Base-by-base conservation (phyloP, 2,329 filamentous ascomycete species). In the Botryosphaeria dothidea region DNA sequence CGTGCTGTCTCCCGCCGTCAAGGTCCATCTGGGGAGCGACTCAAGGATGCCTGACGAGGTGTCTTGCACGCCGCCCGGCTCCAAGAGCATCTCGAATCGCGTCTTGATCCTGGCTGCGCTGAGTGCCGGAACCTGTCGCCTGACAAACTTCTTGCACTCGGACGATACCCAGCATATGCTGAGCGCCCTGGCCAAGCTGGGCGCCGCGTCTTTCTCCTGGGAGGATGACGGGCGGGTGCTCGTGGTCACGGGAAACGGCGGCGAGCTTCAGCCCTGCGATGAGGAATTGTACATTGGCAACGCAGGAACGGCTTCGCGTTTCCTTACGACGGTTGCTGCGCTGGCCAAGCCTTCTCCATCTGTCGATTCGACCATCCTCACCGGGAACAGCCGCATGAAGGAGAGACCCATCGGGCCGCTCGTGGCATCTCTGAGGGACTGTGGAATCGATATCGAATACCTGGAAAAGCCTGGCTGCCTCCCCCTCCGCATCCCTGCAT, bases 141-240 rank as follows among this genome's bases (percentile, higher is more conserved):
- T 99, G 76, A 93, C 88, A 77, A 98, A 99, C 72, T 82, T 99
- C 36, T 85, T 99, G 11, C 94, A 97, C 78, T 98, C 95, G 0
- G 95, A 98, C 71, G 95, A 99, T 74, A 97, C 93, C 0, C 92
- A 98, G 77, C 95, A 92, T 77, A 99, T 99, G 95, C 83, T 99
- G 49, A 93, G 92, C 65, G 94, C 95, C n/a, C 88, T 99, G 65
- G 86, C 87, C 31, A 89, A 89, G 71, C 86, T 99, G 23, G 89
- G 91, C 31, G 95, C 93, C 31, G 94, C 93, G 19, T 90, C 90
- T 0, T 98, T 96, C 79, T 87, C 89, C 0, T 99, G 94, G 94
- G 92, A 97, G 78, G 91, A 97, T 61, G 90, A 93, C 65, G 95
- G 95, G n/a, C 92, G 95, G 71, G 88, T 95, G 7, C 84, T 99